These are phyloP conservation scores for Cercophora samala DNA, from an alignment of 495 filamentous ascomycete genomes.

Conservation along the genomic window DNA sequence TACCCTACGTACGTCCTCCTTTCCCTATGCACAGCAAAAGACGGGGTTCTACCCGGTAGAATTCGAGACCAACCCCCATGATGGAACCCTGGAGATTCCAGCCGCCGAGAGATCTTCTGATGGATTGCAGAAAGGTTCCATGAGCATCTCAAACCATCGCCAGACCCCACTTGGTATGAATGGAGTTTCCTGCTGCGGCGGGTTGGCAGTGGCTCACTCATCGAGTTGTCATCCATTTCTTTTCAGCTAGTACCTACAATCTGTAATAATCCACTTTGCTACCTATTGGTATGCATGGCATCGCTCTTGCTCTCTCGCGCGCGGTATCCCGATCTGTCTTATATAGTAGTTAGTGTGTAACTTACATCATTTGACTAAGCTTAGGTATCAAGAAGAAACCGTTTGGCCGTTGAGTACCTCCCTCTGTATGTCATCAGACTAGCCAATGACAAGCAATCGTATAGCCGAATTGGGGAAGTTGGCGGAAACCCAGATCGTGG, in stretches of 20 bases:
- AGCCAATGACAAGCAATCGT: not conserved
- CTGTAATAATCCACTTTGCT: not conserved
- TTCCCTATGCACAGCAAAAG: not conserved
- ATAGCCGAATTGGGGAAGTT: not conserved
- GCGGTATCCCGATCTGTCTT: not conserved
- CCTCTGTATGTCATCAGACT: no score
- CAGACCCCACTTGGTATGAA: not conserved
- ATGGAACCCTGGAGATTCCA: conserved; percentile 1
- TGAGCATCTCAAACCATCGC: not conserved
- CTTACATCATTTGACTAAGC: not conserved
- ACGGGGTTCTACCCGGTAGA: not conserved
- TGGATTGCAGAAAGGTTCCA: not conserved
- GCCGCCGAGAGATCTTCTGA: not conserved
- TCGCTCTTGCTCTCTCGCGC: not conserved
- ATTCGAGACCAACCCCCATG: conserved; percentile 13
- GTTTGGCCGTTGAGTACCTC: not conserved
- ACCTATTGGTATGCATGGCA: not conserved
- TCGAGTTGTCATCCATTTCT: not conserved
- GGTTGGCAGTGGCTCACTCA: not conserved
- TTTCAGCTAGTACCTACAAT: not conserved
- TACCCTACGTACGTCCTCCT: not conserved
- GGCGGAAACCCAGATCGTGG: not conserved
- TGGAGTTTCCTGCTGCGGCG: not conserved
- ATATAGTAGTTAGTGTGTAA: not conserved
- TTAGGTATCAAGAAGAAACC: not conserved